phyloP scores from a whole-genome alignment of 2,329 filamentous ascomycete genomes.

The Talaromyces sp. region DNA sequence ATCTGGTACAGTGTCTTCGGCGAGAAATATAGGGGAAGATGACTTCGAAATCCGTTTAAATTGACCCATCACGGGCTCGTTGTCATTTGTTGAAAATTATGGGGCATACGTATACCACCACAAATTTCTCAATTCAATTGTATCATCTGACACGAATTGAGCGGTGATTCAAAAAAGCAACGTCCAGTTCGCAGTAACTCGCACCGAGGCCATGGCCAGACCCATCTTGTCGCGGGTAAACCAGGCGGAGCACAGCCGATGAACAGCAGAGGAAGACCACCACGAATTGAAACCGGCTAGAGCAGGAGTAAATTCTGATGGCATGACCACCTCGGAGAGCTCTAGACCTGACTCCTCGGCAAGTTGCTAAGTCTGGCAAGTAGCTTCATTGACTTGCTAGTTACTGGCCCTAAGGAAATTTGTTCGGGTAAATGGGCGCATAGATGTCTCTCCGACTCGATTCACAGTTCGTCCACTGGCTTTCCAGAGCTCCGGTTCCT shows the following conservation, averaged over 20 bases:
- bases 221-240: constrained; percentile 5
- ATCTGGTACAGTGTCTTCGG: background rate
- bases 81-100: background rate
- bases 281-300: constrained; percentile 16
- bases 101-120: constrained; percentile 1
- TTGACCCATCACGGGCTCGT: background rate
- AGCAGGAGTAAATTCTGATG: background rate
- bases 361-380: background rate
- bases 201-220: background rate
- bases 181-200: background rate
- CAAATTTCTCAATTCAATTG: background rate
- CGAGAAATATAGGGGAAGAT: background rate
- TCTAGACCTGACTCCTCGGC: constrained; percentile 1
- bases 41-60: background rate
- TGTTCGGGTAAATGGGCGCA: constrained; percentile 10
- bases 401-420: background rate
- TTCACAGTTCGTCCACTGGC: background rate
- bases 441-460: background rate
- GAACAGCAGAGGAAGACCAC: background rate
- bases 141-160: constrained; percentile 9
- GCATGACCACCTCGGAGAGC: background rate
- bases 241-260: constrained; percentile 8
- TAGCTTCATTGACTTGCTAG: background rate
- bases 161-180: background rate
- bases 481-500: background rate